Base-by-base conservation (phyloP, 2,329 filamentous ascomycete species). In the Cryphonectria nitschkei region DNA sequence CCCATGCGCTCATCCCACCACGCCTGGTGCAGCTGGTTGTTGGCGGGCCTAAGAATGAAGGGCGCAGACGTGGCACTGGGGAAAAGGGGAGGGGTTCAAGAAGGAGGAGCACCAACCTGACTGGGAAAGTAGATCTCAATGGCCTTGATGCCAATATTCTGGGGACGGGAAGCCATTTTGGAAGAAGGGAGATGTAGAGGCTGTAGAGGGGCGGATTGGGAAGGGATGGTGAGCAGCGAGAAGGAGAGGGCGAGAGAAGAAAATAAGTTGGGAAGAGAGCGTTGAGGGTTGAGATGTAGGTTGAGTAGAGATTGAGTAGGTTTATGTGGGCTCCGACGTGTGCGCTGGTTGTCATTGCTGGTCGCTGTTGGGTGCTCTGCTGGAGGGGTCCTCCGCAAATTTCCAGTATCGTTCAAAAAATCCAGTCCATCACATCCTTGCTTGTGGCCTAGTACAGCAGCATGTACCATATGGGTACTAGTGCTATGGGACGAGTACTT, bases 111-210 rank as follows among this genome's bases (percentile, higher is more conserved):
- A 83, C 90, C 75, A 83, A 95, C 93, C 90, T 95, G 93, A 82
- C 87, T 92, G 75, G 93, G 93, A 80, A 94, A 93, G 83, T 96
- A 96, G 80, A 96, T 89, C 82, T 96, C 93, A 82, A 96, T 93
- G 91, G 92, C 93, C 86, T 96, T 95, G 81, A 96, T 94, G 88
- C 93, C 93, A 82, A 96, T 91, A 84, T 95, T 95, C 83, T 94
- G 90, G 75, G 93, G 92, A 83, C 92, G 91, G 76, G 90, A 81
- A 80, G 92, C 88, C 92, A 94, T 95, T 71, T 73, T 84, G 78
- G 68, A 8, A 16, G 9, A 67, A 52, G 29, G 43, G 60, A 16
- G 52, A 29, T 56, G 26, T 56, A n/a, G 58, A 58, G 29, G 32
- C 16, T 26, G 61, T n/a, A 43, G 62, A 29, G 58, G 9, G 62